Evolutionary conservation across 208 protist genomes (phyloP).

Genomic region (Porcisia deanei): DNA sequence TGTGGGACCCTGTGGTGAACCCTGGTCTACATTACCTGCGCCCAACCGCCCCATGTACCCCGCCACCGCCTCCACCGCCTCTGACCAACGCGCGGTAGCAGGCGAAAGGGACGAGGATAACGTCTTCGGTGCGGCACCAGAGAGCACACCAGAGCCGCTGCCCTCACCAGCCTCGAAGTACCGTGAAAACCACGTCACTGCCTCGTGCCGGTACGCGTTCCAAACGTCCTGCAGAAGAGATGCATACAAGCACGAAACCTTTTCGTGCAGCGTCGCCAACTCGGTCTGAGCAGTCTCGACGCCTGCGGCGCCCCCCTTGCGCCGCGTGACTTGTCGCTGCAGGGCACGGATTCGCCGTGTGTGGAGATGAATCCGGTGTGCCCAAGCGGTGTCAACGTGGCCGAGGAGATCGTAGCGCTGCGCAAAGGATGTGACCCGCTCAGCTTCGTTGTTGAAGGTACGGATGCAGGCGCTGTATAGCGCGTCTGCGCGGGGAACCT

Average conservation of each 20-base stretch:
- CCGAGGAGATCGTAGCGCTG: constrained; percentile 75
- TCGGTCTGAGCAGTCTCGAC: constrained; percentile 18
- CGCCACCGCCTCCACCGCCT: constrained; percentile 69
- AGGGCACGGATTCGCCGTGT: constrained; percentile 30
- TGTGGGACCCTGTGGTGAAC: not conserved
- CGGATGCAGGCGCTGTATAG: constrained; percentile 55
- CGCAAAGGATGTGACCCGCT: constrained; percentile 41
- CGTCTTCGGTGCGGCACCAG: constrained; percentile 28
- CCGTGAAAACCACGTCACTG: constrained; percentile 52
- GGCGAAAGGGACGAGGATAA: constrained; percentile 53
- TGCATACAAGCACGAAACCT: constrained; percentile 43
- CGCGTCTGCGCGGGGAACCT: constrained; percentile 55
- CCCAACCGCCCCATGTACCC: constrained; percentile 33
- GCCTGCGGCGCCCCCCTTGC: constrained; percentile 10
- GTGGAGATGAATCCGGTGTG: constrained; percentile 57
- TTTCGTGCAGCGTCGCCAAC: constrained; percentile 23
- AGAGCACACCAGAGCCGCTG: constrained; percentile 28
- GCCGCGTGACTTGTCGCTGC: constrained; percentile 10
- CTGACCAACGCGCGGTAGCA: constrained; percentile 63
- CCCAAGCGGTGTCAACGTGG: constrained; percentile 73
- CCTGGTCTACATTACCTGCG: constrained; percentile 1
- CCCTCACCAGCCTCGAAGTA: constrained; percentile 31
- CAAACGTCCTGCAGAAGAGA: constrained; percentile 71
- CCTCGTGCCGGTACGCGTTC: constrained; percentile 77
- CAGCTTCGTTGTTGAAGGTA: constrained; percentile 53